Conservation (phyloP, 2,329 filamentous ascomycete genomes). For the Fusarium caatingaense region DNA sequence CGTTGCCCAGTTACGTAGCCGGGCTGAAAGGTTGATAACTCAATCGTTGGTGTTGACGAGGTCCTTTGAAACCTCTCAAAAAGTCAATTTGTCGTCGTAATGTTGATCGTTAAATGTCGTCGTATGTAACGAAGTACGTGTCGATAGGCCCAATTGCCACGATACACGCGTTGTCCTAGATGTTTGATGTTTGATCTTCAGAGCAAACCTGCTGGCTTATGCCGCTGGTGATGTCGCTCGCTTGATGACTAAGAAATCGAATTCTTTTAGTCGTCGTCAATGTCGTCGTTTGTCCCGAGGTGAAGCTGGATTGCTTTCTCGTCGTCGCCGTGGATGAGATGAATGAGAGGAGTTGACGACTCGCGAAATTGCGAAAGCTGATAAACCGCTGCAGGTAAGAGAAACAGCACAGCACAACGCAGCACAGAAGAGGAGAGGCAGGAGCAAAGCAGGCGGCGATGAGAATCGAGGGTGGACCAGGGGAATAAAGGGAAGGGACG, state of each 20-base stretch:
- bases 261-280: conserved; percentile 21
- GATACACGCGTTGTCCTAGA: conserved; percentile 40
- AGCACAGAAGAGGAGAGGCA: conserved; percentile 37
- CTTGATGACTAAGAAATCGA: conserved; percentile 32
- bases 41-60: conserved; percentile 39
- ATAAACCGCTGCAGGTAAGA: conserved; percentile 32
- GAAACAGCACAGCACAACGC: conserved; percentile 7
- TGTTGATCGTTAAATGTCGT: conserved; percentile 43
- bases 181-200: conserved; percentile 22
- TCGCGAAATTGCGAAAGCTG: conserved; percentile 39
- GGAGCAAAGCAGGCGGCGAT: conserved; percentile 43
- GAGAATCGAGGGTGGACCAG: conserved; percentile 48
- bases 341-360: conserved; percentile 41
- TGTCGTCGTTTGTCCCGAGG: conserved; percentile 16
- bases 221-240: conserved; percentile 11
- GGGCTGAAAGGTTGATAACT: conserved; percentile 18
- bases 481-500: conserved; percentile 51
- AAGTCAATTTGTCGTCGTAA: conserved; percentile 32
- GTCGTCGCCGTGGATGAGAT: conserved; percentile 31
- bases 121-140: conserved; percentile 43
- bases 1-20: conserved; percentile 30
- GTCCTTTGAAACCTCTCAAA: conserved; percentile 15
- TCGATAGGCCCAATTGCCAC: conserved; percentile 47
- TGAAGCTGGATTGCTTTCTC: conserved; percentile 23
- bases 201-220: conserved; percentile 37